Percentiles rank a stretch among this genome's conserved stretches.
phyloP scores from a whole-genome alignment of 2,329 filamentous ascomycete genomes.

The Byssoonygena ceratinophila region DNA sequence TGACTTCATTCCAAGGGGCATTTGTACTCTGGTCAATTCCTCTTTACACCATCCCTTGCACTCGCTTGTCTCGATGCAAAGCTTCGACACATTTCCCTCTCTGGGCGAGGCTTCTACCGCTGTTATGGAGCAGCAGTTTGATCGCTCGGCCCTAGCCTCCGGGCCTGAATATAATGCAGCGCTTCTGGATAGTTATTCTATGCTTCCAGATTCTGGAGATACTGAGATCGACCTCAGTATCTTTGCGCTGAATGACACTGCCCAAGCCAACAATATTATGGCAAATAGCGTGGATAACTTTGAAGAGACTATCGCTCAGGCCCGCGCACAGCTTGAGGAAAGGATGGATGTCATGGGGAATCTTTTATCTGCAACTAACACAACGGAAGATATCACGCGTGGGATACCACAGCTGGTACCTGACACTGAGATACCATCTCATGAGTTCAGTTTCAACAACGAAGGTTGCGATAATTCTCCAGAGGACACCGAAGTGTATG shows the following conservation, averaged over 20 bases:
- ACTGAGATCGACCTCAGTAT: background rate
- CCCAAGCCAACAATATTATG: background rate
- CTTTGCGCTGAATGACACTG: background rate
- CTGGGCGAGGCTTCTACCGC: background rate
- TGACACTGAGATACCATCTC: background rate
- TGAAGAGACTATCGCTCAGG: background rate
- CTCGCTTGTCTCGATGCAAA: too few species aligned
- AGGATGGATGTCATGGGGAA: background rate
- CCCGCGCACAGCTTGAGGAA: background rate
- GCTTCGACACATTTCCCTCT: background rate
- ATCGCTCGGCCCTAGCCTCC: background rate
- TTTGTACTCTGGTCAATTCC: too few species aligned
- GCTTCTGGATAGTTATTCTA: background rate
- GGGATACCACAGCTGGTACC: background rate
- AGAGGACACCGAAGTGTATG: slow-evolving; percentile 1
- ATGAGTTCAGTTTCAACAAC: background rate
- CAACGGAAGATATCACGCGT: background rate
- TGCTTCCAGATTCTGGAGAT: background rate
- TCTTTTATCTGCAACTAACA: background rate
- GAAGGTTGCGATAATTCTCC: background rate
- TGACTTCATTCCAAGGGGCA: too few species aligned
- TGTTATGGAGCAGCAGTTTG: too few species aligned
- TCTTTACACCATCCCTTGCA: too few species aligned
- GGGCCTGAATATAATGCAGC: background rate
- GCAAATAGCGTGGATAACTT: background rate